Evolutionary conservation across 2,329 filamentous ascomycete genomes (phyloP), one percentile per base, ranked within the genome.

Genomic region (Cladosporium oxysporum): DNA sequence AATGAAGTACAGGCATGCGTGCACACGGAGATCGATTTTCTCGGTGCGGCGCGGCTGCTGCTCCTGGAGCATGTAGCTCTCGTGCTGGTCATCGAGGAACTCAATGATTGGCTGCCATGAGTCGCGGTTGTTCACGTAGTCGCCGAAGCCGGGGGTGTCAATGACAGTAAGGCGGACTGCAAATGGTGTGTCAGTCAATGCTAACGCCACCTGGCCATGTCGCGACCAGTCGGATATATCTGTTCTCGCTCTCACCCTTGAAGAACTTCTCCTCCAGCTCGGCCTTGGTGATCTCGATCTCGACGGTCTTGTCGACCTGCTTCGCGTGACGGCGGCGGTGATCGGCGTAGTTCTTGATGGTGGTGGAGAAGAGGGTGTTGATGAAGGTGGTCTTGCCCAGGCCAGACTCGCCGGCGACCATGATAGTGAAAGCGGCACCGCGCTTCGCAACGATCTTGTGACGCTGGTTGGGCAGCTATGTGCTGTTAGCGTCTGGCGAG

Each of bases 211-310:
- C 49, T 55, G 37, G 21, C 18, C 50, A 23, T 47, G 14, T 21
- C 23, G 28, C 52, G n/a, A 31, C 35, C 23, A 29, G 23, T 16
- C 31, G 23, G 1, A 5, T 6, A 47, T 59, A 21, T 55, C 12
- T 41, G 26, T 49, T 50, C 57, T 26, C 10, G 10, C 26, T 44
- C 70, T 70, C 75, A 97, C 94, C 94, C 88, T 99, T 99, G 90
- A 99, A 99, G 87, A 99, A 99, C 86, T 99, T 99, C 90, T 99
- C 95, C 84, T 99, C 95, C 70, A 99, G 85, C 85, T 99, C 95
- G 67, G 95, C 95, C 88, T 99, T 99, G 81, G 95, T 99, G 79
- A 99, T 99, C 83, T 99, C 95, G 75, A 99, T 99, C 85, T 99
- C 96, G 71, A 99, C 95, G 12, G 95, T 99, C 88, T 98, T 98